Base-by-base conservation (phyloP, 2,329 filamentous ascomycete genomes). In the Paraconiothyrium sp. region DNA sequence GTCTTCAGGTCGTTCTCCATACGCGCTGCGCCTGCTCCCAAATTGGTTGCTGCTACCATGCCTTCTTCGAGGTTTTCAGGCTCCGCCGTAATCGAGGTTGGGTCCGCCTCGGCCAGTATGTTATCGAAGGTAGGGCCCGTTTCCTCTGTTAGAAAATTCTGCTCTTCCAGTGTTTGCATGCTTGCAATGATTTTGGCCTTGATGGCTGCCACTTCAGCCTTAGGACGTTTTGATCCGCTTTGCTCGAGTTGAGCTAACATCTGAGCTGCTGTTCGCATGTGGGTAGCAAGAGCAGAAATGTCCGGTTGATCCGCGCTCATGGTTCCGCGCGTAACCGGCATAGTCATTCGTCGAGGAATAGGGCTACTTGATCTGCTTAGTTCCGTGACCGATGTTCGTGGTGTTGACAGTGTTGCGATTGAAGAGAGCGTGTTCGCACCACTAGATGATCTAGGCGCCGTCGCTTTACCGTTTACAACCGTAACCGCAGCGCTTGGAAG, bases 1-100 rank as follows among this genome's bases (percentile, higher is more conserved):
- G 92, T 95, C 81, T 93, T 94, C 77, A 93, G 87, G 75, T 95
- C 92, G 74, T 95, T 95, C 76, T 95, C 92, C 92, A 95, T 95
- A 60, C 92, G 86, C 58, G 92, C 92, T 57, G 90, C 89, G 60
- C 92, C 92, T 10, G 91, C 91, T 60, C 88, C 90, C 14, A 88
- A 84, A 68, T 91, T 92, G 61, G 89, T 83, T 1, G 81, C 70
- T 2, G 83, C 78, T 3, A 82, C 80, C 22, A 80, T 78, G 14
- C 86, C 87, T 16, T 86, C 85, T 50, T 89, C 86, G 3, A 89
- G 78, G 61, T 88, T 85, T 30, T 86, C 81, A 1, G 82, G 76
- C 8, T 81, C 82, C 16, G 81, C 79, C 13, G 81, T 81, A 5
- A 85, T 81, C 24, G 80, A 80, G 4, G 82, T 81, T 8, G 86